Evolutionary conservation across 2,329 filamentous ascomycete species (phyloP), one percentile per base, ranked within the genome.

Genomic region (Clathrospora elynae): DNA sequence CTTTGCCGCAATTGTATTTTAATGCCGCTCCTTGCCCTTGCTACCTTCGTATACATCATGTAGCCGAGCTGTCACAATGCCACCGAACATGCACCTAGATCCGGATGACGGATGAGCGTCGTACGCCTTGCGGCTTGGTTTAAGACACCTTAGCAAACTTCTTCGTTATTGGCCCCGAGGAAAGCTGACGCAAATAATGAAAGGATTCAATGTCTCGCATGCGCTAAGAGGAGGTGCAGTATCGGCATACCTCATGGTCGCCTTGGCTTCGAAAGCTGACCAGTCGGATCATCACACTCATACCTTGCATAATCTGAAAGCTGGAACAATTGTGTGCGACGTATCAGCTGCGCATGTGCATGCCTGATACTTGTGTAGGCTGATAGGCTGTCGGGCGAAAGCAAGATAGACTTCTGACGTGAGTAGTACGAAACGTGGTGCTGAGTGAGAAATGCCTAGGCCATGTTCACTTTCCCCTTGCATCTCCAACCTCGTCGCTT

Each of bases 331-430:
- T 19, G 12, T 39, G 22, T n/a, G 14, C 17, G 6, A 10, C 35
- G 10, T 22, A 22, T 10, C 14, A n/a, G 35, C 20, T 10, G 11
- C 23, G 24, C 19, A 19, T 23, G 14, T n/a, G 35, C 35, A 23
- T 22, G 25, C 17, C 11, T 35, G 11, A 14, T 32, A 19, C 31
- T 26, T 8, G 9, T 40, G 28, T 20, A 24, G 14, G 22, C 26
- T 20, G 28, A 28, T 13, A 12, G 29, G 30, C 18, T 26, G 26
- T 28, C 10, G 23, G 16, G 24, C 26, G 31, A 32, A 48, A 30
- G 43, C 35, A 37, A 23, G 40, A 37, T 44, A 44, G 24, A 24
- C 47, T 47, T 47, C 43, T 47, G 39, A 47, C 43, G 20, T 40
- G 35, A 44, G 44, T 41, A 29, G 39, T 13, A 42, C 36, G 19